These are phyloP conservation scores for Aspergillus leporis DNA, from an alignment of 495 filamentous ascomycete species.

Conservation along the genomic window DNA sequence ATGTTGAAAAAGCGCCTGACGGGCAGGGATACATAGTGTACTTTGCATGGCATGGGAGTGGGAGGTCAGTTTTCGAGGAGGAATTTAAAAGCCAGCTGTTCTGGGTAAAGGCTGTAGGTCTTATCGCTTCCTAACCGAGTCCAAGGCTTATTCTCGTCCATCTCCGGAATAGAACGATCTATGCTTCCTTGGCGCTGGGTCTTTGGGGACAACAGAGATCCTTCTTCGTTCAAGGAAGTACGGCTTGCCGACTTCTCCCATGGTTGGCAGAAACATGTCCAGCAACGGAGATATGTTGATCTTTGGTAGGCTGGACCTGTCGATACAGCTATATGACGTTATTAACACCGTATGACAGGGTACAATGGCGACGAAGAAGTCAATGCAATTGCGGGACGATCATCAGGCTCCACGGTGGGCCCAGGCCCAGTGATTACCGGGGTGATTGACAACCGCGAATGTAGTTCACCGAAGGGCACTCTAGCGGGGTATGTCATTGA, in stretches of 20 bases:
- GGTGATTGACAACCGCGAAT: constrained; percentile 59
- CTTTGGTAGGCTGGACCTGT: constrained; percentile 50
- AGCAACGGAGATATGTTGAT: constrained; percentile 68
- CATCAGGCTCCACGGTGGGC: no score
- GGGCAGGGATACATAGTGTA: constrained; percentile 60
- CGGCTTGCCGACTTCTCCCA: constrained; percentile 57
- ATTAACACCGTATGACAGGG: constrained; percentile 23
- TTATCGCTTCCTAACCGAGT: constrained; percentile 46
- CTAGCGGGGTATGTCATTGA: constrained; percentile 66
- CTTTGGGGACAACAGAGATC: constrained; percentile 66
- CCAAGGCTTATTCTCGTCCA: not conserved
- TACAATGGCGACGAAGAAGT: constrained; percentile 58
- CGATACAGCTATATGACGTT: not conserved
- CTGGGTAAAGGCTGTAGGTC: constrained; percentile 66
- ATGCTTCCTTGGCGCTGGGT: constrained; percentile 33
- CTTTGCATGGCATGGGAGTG: constrained; percentile 65
- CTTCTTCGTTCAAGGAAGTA: constrained; percentile 61
- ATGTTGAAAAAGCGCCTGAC: constrained; percentile 55
- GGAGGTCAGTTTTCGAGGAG: constrained; percentile 56
- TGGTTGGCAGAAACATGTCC: constrained; percentile 62
- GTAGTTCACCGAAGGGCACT: constrained; percentile 45
- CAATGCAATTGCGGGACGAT: constrained; percentile 59
- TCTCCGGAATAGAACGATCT: constrained; percentile 27
- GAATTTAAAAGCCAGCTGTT: constrained; percentile 62
- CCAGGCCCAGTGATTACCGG: constrained; percentile 65